Base-by-base conservation (phyloP, 352 stramenopile genomes). In the Globisporangium cederbergense region DNA sequence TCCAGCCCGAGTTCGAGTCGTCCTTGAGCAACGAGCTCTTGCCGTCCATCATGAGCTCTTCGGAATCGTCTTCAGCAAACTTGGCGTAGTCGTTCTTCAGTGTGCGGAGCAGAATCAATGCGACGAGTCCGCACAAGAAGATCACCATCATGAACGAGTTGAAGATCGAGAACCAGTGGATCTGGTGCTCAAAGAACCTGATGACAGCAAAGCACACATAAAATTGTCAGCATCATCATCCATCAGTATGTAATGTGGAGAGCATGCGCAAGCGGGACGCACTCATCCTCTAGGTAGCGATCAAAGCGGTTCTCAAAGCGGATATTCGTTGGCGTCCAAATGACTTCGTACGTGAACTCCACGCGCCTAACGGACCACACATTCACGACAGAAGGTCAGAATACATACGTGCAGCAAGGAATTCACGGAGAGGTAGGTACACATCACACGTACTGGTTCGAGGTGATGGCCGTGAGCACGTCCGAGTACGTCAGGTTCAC, bases 121-220 rank as follows among this genome's bases (percentile, higher is more conserved):
- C 83, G 14, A 98, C 96, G 7, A 98, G 80, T 16, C 96, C 96
- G 51, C 89, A 97, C 2, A 98, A 70, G 69, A 98, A 98, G 51
- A 98, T 96, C 32, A 98, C 95, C 90, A 98, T 98, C 95, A 98
- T 98, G 72, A 98, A 98, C 69, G 90, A 97, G 75, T 98, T 98
- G 75, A 98, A 98, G 61, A 98, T 98, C 58, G 89, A 97, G 67
- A 98, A 98, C 95, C 95, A 98, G 71, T 98, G 95, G 72, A 99
- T 99, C 65, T 99, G 95, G 77, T 99, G 97, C 82, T 99, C 98
- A 74, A 99, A 99, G 68, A 99, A 99, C 55, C 79, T 89, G 46
- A 18, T 9, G n/a, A 55, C 22, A 52, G 8, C 7, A 43, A 4
- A 38, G 2, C 32, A 36, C 4, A 36, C 4, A 36, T 36, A 40